Evolutionary conservation across 306 rosid species (phyloP).

Genomic region (Pachyrhizus erosus): DNA sequence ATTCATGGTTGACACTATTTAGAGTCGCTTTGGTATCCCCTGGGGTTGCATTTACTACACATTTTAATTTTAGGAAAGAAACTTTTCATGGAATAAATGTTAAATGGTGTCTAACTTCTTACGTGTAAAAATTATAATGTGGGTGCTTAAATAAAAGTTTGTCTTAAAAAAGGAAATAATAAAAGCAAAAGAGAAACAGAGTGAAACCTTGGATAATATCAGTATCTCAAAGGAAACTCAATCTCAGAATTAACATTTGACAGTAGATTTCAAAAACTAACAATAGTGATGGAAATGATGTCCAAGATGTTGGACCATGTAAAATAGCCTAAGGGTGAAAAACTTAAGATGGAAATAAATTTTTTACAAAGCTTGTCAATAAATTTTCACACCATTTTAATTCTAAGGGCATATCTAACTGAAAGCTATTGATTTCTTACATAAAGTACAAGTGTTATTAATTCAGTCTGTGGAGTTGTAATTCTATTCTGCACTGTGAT

Average conservation of each 20-base stretch:
- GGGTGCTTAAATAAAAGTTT: not conserved
- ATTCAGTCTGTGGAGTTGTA: not conserved
- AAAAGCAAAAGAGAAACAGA: not conserved
- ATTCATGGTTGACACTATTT: slow-evolving; percentile 25
- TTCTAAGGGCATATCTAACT: not conserved
- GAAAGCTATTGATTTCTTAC: not conserved
- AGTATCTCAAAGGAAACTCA: not conserved
- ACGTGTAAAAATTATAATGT: not conserved
- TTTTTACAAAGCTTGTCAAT: not conserved
- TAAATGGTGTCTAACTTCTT: slow-evolving; percentile 4
- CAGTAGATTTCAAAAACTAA: not conserved
- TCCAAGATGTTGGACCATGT: too few relatives aligned
- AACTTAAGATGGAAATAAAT: not conserved
- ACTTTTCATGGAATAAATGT: slow-evolving; percentile 3
- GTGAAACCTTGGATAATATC: not conserved
- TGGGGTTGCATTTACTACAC: slow-evolving; percentile 14
- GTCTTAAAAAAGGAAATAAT: not conserved
- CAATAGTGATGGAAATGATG: not conserved
- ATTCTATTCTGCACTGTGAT: not conserved
- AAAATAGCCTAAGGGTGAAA: slow-evolving; percentile 4
- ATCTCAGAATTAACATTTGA: not conserved
- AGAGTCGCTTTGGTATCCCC: slow-evolving; percentile 23
- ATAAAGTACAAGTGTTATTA: not conserved
- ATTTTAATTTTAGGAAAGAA: not conserved
- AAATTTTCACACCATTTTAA: not conserved